phyloP scores from a whole-genome alignment of 192 early-diverging fungal genomes.

The Coemansia sp. region DNA sequence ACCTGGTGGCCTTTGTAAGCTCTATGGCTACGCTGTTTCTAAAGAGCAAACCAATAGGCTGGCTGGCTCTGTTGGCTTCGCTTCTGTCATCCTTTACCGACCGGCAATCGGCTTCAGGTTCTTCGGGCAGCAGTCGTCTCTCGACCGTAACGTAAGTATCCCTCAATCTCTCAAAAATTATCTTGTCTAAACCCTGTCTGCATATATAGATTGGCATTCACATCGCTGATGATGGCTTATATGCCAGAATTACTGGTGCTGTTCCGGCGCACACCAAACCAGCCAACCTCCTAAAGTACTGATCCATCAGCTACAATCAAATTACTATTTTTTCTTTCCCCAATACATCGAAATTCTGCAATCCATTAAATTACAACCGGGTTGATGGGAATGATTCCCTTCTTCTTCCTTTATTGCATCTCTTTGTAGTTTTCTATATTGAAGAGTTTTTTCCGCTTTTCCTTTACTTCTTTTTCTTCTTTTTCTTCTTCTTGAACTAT shows the following conservation, averaged over 20 bases:
- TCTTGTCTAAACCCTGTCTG: not conserved
- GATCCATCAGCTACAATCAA: not conserved
- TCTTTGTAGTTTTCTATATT: not conserved
- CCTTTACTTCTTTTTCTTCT: not conserved
- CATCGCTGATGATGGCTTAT: conserved; percentile 41
- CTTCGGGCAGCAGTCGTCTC: conserved; percentile 24
- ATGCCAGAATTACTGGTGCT: conserved; percentile 37
- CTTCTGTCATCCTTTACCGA: conserved; percentile 44
- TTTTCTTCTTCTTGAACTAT: not conserved
- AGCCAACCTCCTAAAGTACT: not conserved
- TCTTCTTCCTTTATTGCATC: conserved; percentile 1
- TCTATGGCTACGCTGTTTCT: conserved; percentile 46
- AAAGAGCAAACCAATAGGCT: conserved; percentile 38
- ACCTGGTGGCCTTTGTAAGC: conserved; percentile 40
- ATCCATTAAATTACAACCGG: not conserved
- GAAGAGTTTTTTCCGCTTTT: not conserved
- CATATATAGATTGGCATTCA: conserved; percentile 26
- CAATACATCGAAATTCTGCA: not conserved
- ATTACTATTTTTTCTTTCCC: not conserved
- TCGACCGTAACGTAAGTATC: conserved; percentile 32
- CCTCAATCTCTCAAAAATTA: not conserved
- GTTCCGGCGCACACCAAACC: conserved; percentile 1
- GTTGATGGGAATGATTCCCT: not conserved
- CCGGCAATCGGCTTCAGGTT: conserved; percentile 28
- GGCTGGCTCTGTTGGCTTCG: conserved; percentile 37